phyloP scores from a whole-genome alignment of 306 rosid species.

The Cercis canadensis region DNA sequence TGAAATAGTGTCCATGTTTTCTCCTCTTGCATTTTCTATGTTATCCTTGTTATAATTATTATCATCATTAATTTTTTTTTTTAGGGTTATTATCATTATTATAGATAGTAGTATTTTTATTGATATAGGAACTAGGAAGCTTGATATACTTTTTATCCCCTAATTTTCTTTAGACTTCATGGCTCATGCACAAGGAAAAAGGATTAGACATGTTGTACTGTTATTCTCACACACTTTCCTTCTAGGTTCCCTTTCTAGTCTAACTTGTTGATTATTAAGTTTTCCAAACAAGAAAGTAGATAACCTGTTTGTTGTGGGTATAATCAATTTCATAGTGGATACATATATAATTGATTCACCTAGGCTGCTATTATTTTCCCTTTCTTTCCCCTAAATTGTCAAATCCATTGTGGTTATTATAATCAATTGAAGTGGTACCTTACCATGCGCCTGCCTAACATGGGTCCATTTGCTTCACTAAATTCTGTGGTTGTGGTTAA shows the following conservation, averaged over 20 bases:
- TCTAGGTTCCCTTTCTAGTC: conserved; percentile 31
- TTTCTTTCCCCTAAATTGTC: conserved; percentile 32
- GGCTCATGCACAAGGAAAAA: too few relatives aligned
- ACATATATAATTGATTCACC: too few relatives aligned
- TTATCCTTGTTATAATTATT: too few relatives aligned
- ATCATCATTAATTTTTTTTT: too few relatives aligned
- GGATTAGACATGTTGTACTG: too few relatives aligned
- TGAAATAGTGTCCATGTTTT: too few relatives aligned
- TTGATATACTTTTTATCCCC: neutral
- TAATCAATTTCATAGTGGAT: conserved; percentile 37
- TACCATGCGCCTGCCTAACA: conserved; percentile 39
- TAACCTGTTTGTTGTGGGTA: conserved; percentile 12
- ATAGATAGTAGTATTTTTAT: neutral
- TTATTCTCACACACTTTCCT: too few relatives aligned
- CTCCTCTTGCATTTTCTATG: too few relatives aligned
- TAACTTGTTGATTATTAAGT: conserved; percentile 17
- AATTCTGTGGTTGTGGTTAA: conserved; percentile 47
- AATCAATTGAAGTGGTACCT: conserved; percentile 3
- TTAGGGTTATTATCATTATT: too few relatives aligned
- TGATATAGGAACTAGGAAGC: neutral
- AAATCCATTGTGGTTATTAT: conserved; percentile 45
- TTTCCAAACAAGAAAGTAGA: conserved; percentile 33
- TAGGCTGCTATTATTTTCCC: conserved; percentile 32
- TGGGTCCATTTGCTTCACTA: conserved; percentile 40
- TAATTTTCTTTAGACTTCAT: too few relatives aligned